Percentiles rank a stretch among this genome's conserved stretches.
These are phyloP conservation scores for Trichoderma orchidacearum DNA, from an alignment of 495 filamentous ascomycete genomes.

Conservation along the genomic window DNA sequence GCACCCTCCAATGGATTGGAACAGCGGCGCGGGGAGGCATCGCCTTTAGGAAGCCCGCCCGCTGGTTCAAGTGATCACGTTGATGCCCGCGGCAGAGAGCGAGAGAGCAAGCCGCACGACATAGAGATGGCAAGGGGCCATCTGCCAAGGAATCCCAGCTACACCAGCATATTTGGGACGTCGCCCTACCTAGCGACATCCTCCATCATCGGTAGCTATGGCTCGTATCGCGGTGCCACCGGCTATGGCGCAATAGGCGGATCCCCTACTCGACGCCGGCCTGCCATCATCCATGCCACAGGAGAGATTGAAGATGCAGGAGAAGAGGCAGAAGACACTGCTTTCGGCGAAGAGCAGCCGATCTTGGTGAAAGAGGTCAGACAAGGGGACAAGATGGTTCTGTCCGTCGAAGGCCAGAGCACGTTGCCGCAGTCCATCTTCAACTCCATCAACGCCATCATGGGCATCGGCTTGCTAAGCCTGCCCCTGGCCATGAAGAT, in stretches of 20 bases:
- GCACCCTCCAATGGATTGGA: constrained; percentile 23
- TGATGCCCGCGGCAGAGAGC: constrained; percentile 15
- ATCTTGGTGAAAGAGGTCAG: constrained; percentile 77
- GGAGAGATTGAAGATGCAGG: not conserved
- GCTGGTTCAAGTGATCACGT: not conserved
- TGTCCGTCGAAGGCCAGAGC: constrained; percentile 77
- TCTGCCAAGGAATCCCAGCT: constrained; percentile 13
- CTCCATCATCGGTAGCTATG: constrained; percentile 52
- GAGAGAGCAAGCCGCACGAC: constrained; percentile 27
- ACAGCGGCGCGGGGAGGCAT: constrained; percentile 23
- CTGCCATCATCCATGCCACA: constrained; percentile 19
- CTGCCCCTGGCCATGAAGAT: constrained; percentile 84
- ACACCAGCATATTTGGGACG: constrained; percentile 42
- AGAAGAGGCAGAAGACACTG: constrained; percentile 29
- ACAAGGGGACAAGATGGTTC: constrained; percentile 73
- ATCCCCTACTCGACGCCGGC: constrained; percentile 33
- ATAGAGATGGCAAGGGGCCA: constrained; percentile 18
- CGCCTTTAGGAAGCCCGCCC: constrained; percentile 10
- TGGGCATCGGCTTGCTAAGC: constrained; percentile 81
- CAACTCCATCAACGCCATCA: constrained; percentile 90
- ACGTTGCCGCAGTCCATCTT: constrained; percentile 93
- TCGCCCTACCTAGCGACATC: constrained; percentile 52
- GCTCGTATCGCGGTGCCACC: constrained; percentile 35
- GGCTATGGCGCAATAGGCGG: constrained; percentile 61
- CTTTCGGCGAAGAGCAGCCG: constrained; percentile 57